Base-by-base conservation (phyloP, 2,329 filamentous ascomycete species). In the Penicillium sp. region DNA sequence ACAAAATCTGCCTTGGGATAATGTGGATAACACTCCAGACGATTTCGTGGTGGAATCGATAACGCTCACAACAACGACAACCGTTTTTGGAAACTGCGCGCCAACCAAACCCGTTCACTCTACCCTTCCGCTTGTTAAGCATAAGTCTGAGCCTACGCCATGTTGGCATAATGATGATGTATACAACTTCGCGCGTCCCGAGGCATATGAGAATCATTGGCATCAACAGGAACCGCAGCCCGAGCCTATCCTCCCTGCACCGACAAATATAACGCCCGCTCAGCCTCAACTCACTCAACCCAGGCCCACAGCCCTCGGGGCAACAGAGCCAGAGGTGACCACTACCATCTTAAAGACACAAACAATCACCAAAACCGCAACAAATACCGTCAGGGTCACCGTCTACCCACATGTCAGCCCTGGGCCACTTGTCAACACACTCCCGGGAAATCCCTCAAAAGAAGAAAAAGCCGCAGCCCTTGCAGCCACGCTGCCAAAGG, bases 41-140 rank as follows among this genome's bases (percentile, higher is more conserved):
- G 51, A 57, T 13, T 59, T 60, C 5, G 49, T 64, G 32, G 45
- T 61, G 29, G 58, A 65, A 29, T 48, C 39, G 4, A 58, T 60
- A 26, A 57, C 61, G 3, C 37, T 66, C 44, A 66, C 61, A 6
- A 53, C 63, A 11, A 64, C 61, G 2, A 53, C 48, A 0, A 55
- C 53, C 2, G 40, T 58, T 29, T 58, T 58, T 38, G 56, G 54
- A 18, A 59, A 60, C 32, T 61, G 53, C 13, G 49, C 40, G 16
- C 20, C 51, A 24, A 47, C 38, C 9, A 37, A 18, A 5, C 35
- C 43, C 2, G 13, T 37, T 20, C 40, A 29, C 20, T 40, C 22
- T 10, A 45, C 51, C 1, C 34, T 54, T 4, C 45, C 51, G 7
- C 35, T 52, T 22, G 20, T 57, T 3, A 29, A 2, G 1, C 20